Percentiles rank a stretch among this genome's conserved stretches.
phyloP scores from a whole-genome alignment of 352 stramenopile species.

The Globisporangium alternatum region DNA sequence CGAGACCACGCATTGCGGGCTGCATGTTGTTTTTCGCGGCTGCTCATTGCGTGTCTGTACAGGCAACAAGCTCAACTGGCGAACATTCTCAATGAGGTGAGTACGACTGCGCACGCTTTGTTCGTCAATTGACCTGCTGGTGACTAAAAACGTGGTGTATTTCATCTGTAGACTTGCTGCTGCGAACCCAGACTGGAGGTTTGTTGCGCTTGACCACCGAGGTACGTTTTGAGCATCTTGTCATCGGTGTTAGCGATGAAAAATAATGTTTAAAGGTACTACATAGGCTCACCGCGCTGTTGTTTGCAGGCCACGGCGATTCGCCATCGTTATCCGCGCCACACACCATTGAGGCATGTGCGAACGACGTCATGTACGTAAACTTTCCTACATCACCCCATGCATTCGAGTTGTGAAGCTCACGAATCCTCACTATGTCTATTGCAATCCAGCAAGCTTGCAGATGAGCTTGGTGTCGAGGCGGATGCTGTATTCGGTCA shows the following conservation, averaged over 20 bases:
- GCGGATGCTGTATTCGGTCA: constrained; percentile 67
- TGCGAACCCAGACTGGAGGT: constrained; percentile 62
- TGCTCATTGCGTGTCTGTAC: background rate
- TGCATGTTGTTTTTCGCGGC: background rate
- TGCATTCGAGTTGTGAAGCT: background rate
- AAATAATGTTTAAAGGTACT: too few species aligned
- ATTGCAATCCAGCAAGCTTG: constrained; percentile 38
- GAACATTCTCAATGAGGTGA: constrained; percentile 75
- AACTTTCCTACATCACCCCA: background rate
- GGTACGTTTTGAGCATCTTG: constrained; percentile 27
- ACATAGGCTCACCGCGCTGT: background rate
- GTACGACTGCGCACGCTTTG: background rate
- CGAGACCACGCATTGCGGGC: background rate
- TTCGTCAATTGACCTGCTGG: background rate
- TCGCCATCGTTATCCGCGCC: constrained; percentile 62
- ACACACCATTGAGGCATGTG: constrained; percentile 63
- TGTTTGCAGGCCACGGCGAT: constrained; percentile 55
- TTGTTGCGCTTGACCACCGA: constrained; percentile 64
- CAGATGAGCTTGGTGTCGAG: constrained; percentile 44
- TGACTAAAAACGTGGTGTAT: background rate
- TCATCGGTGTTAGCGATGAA: too few species aligned
- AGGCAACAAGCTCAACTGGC: constrained; percentile 87
- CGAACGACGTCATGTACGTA: constrained; percentile 65
- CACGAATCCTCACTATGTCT: background rate
- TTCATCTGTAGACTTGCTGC: constrained; percentile 42